Evolutionary conservation across 2,329 filamentous ascomycete genomes (phyloP), one percentile per base, ranked within the genome.

Genomic region (Ascochyta rabiei): DNA sequence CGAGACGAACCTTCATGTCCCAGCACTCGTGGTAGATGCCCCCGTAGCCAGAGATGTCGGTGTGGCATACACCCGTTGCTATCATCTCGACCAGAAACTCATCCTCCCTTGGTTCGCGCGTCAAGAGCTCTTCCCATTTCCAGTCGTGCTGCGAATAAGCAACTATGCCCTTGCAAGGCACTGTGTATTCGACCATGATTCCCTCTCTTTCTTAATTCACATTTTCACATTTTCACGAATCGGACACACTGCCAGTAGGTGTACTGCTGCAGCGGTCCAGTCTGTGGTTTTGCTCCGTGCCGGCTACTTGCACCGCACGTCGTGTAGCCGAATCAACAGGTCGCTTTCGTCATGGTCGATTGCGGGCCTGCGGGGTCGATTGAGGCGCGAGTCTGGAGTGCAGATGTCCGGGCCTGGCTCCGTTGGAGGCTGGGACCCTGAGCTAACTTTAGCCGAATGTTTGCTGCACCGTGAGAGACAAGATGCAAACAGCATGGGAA

Each of bases 51-150:
- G 74, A 74, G 5, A 60, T 57, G 59, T 85, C 83, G 0, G 82
- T 84, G 56, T 85, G 82, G 57, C 83, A 85, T 43, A 85, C 79
- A 0, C 83, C 82, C 0, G 79, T 79, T 0, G 82, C 81, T 2
- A 83, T 74, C 59, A 85, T 80, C 41, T 83, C 78, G 4, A 85
- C 77, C 2, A 84, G 71, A 3, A 84, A 70, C 65, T 85, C 82
- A 34, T 81, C 77, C 1, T 79, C 71, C 16, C 67, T 60, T 6
- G 74, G 68, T 26, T 73, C 61, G 21, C 76, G 61, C 16, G 59
- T 61, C 15, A 59, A 37, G 7, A 61, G 23, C 21, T 59, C 53
- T 47, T 59, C 56, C 45, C 46, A 61, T 34, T 54, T 51, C 59
- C 59, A 61, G 9, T 56, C 50, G 31, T 61, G 56, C 38, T 61